Evolutionary conservation across 768 basidiomycete genomes (phyloP).

Genomic region (Basidioascus undulatus): DNA sequence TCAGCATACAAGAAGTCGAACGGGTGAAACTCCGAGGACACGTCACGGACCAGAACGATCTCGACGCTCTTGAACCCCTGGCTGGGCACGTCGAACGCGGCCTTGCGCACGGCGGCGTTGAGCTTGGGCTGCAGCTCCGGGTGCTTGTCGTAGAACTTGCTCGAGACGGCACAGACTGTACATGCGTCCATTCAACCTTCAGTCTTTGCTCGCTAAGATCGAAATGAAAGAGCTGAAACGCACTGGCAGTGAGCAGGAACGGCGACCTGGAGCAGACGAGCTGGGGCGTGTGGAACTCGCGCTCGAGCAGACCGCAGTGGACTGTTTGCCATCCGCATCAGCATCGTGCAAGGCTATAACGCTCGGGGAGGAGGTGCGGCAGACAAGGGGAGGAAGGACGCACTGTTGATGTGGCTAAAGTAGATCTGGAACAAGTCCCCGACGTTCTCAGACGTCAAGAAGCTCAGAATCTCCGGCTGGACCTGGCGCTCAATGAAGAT

Average conservation of each 20-base stretch:
- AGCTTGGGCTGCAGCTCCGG: constrained; percentile 47
- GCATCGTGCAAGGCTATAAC: neutral
- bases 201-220: too few species aligned
- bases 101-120: constrained; percentile 26
- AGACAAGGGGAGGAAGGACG: neutral
- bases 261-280: constrained; percentile 84
- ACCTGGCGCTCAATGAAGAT: constrained; percentile 69
- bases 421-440: constrained; percentile 64
- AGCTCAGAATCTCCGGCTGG: constrained; percentile 81
- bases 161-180: constrained; percentile 79
- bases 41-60: constrained; percentile 9
- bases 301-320: constrained; percentile 59
- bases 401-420: constrained; percentile 17
- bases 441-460: constrained; percentile 69
- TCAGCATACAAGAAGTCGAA: too few species aligned
- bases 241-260: constrained; percentile 79
- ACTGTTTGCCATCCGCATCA: too few species aligned
- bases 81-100: constrained; percentile 36
- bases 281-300: constrained; percentile 76
- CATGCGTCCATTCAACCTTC: neutral
- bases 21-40: constrained; percentile 39
- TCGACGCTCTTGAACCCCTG: constrained; percentile 73
- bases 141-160: constrained; percentile 61
- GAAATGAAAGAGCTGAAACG: constrained; percentile 14
- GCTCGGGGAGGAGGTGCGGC: neutral